Base-by-base conservation (phyloP, 352 stramenopile species). In the Pythium phragmitis region DNA sequence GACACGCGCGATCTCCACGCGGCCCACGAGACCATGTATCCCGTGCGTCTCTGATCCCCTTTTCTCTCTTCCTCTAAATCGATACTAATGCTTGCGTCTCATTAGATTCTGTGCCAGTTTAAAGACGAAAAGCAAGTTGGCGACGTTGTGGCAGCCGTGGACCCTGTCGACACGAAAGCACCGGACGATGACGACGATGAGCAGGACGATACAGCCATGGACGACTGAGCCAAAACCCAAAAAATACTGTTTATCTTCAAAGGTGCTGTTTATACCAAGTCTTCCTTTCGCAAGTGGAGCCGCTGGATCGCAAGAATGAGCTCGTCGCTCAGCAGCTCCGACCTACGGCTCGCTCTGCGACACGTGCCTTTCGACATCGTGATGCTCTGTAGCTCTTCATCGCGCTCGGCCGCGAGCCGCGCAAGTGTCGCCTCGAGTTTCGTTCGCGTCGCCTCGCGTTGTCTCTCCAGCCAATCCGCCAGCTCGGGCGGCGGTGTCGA, bases 21-120 rank as follows among this genome's bases (percentile, higher is more conserved):
- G n/a, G 95, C 90, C 3, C 96, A 96, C 49, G 75, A 93, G 34
- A 67, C 75, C 23, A 94, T 97, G 54, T 84, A 86, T 19, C 83
- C 82, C 23, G 85, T 94, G 63, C 36, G 75, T 71, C 2, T 39
- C 5, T 16, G 3, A 17, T 60, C 39, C 3, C 28, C 34, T n/a
- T 45, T 33, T 43, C 23, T 23, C 37, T 26, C 33, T 16, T 42
- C 11, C n/a, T 43, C 36, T 26, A 14, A 43, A 14, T 39, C 37
- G 9, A 34, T 36, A 45, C 37, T 42, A 42, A 42, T 16, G 14
- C 28, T 30, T 5, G 26, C 33, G 2, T 28, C 11, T 64, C 6
- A 34, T 52, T 48, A 70, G 64, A 63, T 70, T 47, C 41, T 70
- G 19, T 57, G 51, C 19, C 57, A 66, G 46, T 70, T 70, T 46